Conservation (phyloP, 768 basidiomycete species). For the Suillus brevipes region DNA sequence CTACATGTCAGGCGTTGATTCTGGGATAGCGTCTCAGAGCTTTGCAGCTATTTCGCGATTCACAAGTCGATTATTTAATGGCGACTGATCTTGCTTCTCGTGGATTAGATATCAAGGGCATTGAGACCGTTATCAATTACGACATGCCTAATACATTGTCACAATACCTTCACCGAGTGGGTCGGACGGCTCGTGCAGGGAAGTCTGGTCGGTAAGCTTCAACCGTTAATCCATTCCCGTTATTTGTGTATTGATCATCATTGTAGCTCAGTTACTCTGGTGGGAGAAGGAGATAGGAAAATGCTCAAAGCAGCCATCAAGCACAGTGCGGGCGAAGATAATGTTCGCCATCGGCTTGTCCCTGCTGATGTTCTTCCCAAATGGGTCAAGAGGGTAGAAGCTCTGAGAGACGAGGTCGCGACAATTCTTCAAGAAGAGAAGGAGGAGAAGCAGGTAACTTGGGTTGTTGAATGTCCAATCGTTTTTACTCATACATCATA, state of each 20-base stretch:
- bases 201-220: conserved; percentile 78
- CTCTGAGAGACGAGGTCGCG: conserved; percentile 72
- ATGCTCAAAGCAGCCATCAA: conserved; percentile 96
- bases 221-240: conserved; percentile 1
- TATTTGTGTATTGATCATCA: conserved; percentile 10
- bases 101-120: conserved; percentile 95
- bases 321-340: conserved; percentile 73
- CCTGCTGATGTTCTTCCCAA: conserved; percentile 71
- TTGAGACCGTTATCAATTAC: conserved; percentile 97
- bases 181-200: conserved; percentile 95
- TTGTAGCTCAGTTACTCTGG: conserved; percentile 84
- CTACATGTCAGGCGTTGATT: conserved; percentile 8
- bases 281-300: conserved; percentile 95
- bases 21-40: conserved; percentile 73
- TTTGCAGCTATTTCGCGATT: conserved; percentile 84
- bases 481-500: conserved; percentile 14
- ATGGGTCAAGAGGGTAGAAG: conserved; percentile 69
- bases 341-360: conserved; percentile 86
- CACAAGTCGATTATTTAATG: conserved; percentile 87
- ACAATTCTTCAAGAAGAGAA: conserved; percentile 88
- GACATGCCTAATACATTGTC: conserved; percentile 95
- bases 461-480: conserved; percentile 3
- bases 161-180: conserved; percentile 96
- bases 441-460: conserved; percentile 83
- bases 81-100: conserved; percentile 96